Base-by-base conservation (phyloP, 371 early-diverging fungal species). In the Funneliformis caledonium region DNA sequence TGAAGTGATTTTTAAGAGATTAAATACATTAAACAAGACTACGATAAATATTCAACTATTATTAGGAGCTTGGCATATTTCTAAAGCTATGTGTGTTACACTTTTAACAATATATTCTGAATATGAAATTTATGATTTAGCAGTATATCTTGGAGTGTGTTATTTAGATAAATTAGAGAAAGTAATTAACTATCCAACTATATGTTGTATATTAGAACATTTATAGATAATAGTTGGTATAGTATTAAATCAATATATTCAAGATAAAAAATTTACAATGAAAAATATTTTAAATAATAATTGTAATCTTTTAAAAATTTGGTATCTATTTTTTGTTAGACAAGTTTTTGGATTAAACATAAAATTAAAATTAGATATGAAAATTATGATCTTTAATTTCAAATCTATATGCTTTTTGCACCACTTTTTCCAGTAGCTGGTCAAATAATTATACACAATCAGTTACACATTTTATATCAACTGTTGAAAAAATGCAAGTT, bases 241-340 rank as follows among this genome's bases (percentile, higher is more conserved):
- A 22, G 56, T 59, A 4, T 10, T 74, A 6, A n/a, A 59, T n/a
- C 6, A 33, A 14, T 70, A 70, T 70, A 70, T 14, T 19, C 12
- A 70, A 7, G 26, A 70, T 11, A 48, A 70, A 4, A 43, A 33
- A 47, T 4, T 70, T 10, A 47, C 10, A 26, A 75, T 75, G 7
- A 5, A 19, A 59, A 60, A 75, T 16, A 75, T 75, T 37, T 60
- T 74, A 8, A 33, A 16, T 8, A 42, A 12, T 59, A 61, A 75
- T 59, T 59, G 59, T 60, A 59, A 75, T 52, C 6, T 75, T 6
- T 14, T 61, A 43, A 75, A 75, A 75, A 60, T 59, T 7, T 75
- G 75, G 61, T 56, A 56, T 52, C 11, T 59, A 12, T 52, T 75
- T 75, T 33, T 48, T 60, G 60, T 60, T 60, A 22, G 60, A 14